phyloP scores from a whole-genome alignment of 108 stramenopile species.

The Cyclostephanos tholiformis region DNA sequence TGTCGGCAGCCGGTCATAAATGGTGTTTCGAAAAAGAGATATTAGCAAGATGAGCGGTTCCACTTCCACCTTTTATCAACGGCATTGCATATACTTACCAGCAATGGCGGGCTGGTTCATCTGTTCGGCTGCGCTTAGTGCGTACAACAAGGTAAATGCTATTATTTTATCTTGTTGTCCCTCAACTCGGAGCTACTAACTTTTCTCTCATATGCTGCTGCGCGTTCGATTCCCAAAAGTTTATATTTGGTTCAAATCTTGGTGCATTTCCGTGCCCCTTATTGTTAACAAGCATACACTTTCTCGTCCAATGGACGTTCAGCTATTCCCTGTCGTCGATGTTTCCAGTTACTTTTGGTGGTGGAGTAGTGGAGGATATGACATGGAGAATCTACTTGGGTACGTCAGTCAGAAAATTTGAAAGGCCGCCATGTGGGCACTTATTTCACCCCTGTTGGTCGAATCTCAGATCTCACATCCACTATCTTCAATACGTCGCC shows the following conservation, averaged over 20 bases:
- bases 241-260: conserved; percentile 73
- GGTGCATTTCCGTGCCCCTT: conserved; percentile 86
- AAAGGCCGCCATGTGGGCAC: not conserved
- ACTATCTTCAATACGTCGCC: not conserved
- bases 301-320: conserved; percentile 83
- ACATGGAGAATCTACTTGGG: conserved; percentile 69
- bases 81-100: conserved; percentile 79
- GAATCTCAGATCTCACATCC: not conserved
- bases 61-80: conserved; percentile 52
- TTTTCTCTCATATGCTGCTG: not conserved
- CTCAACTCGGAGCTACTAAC: conserved; percentile 22
- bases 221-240: conserved; percentile 12
- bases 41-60: conserved; percentile 4
- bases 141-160: conserved; percentile 47
- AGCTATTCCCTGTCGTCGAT: conserved; percentile 51
- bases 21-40: not conserved
- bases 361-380: conserved; percentile 64
- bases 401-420: conserved; percentile 5
- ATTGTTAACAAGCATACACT: conserved; percentile 82
- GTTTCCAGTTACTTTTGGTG: conserved; percentile 67
- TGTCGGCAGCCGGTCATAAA: not conserved
- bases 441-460: not conserved
- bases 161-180: conserved; percentile 3
- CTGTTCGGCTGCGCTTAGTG: conserved; percentile 78
- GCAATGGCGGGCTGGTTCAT: conserved; percentile 89